These are phyloP conservation scores for Phytomonas sp. DNA, from an alignment of 208 protist genomes.

Conservation along the genomic window DNA sequence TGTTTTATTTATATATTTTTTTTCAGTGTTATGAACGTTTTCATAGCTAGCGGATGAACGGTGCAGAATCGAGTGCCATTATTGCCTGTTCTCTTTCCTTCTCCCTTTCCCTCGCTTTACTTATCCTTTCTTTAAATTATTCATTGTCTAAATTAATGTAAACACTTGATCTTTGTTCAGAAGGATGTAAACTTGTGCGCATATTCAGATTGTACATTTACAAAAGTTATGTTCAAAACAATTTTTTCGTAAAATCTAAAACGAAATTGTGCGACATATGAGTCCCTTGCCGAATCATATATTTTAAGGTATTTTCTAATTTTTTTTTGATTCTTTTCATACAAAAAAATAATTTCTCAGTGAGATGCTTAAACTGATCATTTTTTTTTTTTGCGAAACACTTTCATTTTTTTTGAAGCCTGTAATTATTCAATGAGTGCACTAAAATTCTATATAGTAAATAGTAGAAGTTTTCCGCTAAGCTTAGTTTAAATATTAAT, in stretches of 20 bases:
- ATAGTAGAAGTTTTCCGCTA: background rate
- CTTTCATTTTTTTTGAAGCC: slow-evolving; percentile 8
- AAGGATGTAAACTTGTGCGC: background rate
- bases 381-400: slow-evolving; percentile 5
- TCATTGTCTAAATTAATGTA: background rate
- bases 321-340: slow-evolving; percentile 1
- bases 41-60: background rate
- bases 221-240: background rate
- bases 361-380: background rate
- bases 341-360: background rate
- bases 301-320: slow-evolving; percentile 9
- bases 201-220: background rate
- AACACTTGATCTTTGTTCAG: background rate
- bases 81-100: slow-evolving; percentile 7
- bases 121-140: slow-evolving; percentile 7
- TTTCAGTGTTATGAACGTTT: slow-evolving; percentile 3
- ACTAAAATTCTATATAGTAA: background rate
- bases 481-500: background rate
- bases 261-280: slow-evolving; percentile 2
- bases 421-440: background rate
- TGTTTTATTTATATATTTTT: slow-evolving; percentile 11
- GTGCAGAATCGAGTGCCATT: background rate
- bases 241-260: background rate
- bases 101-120: slow-evolving; percentile 8
- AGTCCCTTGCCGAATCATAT: background rate